Evolutionary conservation across 805 yeast species (phyloP), one percentile per base, ranked within the genome.

Genomic region (Wickerhamomyces ciferrii): DNA sequence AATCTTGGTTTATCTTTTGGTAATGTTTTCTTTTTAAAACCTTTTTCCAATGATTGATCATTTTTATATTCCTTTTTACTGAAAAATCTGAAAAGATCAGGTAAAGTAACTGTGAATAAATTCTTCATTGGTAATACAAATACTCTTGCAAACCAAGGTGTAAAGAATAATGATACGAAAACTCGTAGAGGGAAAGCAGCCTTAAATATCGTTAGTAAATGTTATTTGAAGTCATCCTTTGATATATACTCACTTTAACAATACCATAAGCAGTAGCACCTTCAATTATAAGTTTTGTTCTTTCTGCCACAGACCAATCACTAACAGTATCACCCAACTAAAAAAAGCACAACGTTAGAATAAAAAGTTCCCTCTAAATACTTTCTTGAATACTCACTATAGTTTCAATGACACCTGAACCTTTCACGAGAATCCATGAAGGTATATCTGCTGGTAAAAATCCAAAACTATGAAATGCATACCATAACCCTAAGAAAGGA

Each of bases 201-300:
- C 57, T 52, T 17, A 11, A 36, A 34, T 2, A 14, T 11, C 5
- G 29, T 14, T 17, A 23, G 31, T 17, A 42, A 15, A 31, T 31
- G 13, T 8, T 14, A 11, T 7, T 6, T 15, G 21, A n/a, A 5
- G 9, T 35, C 5, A 9, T 3, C 9, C 4, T 7, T 20, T 5
- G 13, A 27, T 4, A 8, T 24, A 4, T 6, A 23, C 44, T 24
- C 31, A 43, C 45, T 55, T 87, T 87, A 13, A 85, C 88, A 4
- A 83, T 65, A 5, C 83, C 84, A 55, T 81, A 87, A 0, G 95
- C 81, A 23, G 84, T 73, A 0, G 91, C 90, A 10, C 95, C 95
- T 52, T 85, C 87, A 53, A 81, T 60, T 6, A 87, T 66, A 24
- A 83, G 59, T 43, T 70, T 68, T 41, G 83, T 70, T 51, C 81